Conservation (phyloP, 305 asterid genomes). For the Fraxinus platypoda region DNA sequence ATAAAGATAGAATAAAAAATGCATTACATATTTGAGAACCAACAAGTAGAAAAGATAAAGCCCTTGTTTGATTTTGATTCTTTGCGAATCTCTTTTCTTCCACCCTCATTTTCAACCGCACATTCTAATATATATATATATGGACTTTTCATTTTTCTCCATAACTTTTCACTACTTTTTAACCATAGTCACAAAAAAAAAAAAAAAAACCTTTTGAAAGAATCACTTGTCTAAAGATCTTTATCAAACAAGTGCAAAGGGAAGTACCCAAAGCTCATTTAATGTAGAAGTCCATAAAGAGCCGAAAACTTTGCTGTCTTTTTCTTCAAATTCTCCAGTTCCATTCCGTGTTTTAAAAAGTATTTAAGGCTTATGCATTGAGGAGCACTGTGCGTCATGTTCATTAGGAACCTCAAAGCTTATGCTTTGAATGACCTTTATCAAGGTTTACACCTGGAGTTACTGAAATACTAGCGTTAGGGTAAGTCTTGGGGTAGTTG, state of each 20-base stretch:
- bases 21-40: neutral
- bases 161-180: too few species aligned
- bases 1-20: neutral
- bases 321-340: neutral
- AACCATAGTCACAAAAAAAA: too few species aligned
- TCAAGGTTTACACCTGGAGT: neutral
- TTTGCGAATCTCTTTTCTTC: neutral
- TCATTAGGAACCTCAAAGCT: neutral
- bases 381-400: neutral
- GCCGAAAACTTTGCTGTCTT: neutral
- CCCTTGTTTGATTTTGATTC: neutral
- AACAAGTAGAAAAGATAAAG: neutral
- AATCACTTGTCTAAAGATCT: neutral
- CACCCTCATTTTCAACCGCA: neutral
- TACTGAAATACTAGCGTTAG: neutral
- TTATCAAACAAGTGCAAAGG: neutral
- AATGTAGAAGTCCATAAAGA: neutral
- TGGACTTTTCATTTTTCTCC: too few species aligned
- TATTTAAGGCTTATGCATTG: neutral
- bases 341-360: neutral
- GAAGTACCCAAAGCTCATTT: neutral
- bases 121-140: neutral
- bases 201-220: neutral
- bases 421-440: neutral
- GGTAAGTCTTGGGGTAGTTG: neutral